These are phyloP conservation scores for Ogataea kodamae DNA, from an alignment of 805 yeast genomes.

Conservation along the genomic window DNA sequence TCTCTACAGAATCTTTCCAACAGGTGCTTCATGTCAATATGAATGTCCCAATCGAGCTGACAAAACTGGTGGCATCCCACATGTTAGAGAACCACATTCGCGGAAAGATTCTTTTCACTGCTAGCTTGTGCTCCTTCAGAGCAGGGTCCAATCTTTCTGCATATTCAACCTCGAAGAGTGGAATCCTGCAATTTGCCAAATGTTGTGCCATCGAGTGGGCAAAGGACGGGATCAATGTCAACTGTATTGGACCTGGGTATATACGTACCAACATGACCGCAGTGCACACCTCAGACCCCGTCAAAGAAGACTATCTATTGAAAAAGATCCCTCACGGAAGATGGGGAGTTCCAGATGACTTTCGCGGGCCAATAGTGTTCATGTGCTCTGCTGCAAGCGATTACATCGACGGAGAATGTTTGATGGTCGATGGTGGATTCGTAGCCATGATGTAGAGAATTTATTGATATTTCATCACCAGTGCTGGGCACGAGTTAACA, in stretches of 20 bases:
- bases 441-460: conserved; percentile 27
- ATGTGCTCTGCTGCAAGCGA: conserved; percentile 49
- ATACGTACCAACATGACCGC: conserved; percentile 45
- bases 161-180: conserved; percentile 43
- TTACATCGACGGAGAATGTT: conserved; percentile 49
- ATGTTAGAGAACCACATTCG: conserved; percentile 31
- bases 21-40: conserved; percentile 40
- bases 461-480: conserved; percentile 21
- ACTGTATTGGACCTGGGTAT: conserved; percentile 50
- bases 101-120: conserved; percentile 43
- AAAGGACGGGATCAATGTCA: conserved; percentile 41
- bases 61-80: conserved; percentile 37
- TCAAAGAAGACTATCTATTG: conserved; percentile 28
- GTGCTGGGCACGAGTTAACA: conserved; percentile 43
- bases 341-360: conserved; percentile 49
- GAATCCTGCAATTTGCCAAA: conserved; percentile 35
- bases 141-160: conserved; percentile 39
- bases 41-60: conserved; percentile 35
- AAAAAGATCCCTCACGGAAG: conserved; percentile 43
- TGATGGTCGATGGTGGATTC: conserved; percentile 57
- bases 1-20: conserved; percentile 37
- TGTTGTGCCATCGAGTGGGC: conserved; percentile 45
- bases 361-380: conserved; percentile 41
- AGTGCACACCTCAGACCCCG: conserved; percentile 27
- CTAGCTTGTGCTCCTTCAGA: conserved; percentile 39